These are phyloP conservation scores for Lindgomyces ingoldianus DNA, from an alignment of 495 filamentous ascomycete species.

Conservation along the genomic window DNA sequence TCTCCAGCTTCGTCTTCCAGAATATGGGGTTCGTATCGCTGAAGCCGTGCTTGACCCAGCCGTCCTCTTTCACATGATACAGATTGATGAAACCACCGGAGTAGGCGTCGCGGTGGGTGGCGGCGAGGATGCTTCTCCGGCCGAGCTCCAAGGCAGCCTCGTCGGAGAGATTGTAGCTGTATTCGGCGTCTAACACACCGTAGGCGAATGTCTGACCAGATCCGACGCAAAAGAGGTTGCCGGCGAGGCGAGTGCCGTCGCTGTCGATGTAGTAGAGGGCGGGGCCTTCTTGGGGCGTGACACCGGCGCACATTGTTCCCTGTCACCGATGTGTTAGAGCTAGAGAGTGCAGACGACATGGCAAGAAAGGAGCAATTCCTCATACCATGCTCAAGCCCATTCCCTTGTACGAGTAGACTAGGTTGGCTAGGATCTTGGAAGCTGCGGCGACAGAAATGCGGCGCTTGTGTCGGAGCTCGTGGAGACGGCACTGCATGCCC, in stretches of 20 bases:
- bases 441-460: constrained; percentile 96
- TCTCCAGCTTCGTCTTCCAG: constrained; percentile 98
- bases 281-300: constrained; percentile 93
- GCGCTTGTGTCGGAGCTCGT: constrained; percentile 98
- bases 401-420: constrained; percentile 97
- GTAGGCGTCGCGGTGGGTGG: constrained; percentile 95
- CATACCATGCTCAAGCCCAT: constrained; percentile 86
- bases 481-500: constrained; percentile 97
- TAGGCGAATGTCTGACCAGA: constrained; percentile 98
- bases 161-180: constrained; percentile 79
- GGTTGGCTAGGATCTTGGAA: constrained; percentile 96
- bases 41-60: constrained; percentile 98
- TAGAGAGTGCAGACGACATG: neutral
- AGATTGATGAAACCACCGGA: constrained; percentile 98
- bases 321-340: constrained; percentile 22
- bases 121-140: constrained; percentile 88
- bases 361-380: neutral
- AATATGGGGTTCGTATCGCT: constrained; percentile 68
- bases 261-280: constrained; percentile 99
- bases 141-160: constrained; percentile 90
- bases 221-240: constrained; percentile 97
- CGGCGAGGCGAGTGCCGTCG: constrained; percentile 88
- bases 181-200: constrained; percentile 94
- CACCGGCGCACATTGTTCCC: constrained; percentile 97
- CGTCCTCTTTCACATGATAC: constrained; percentile 97